Conservation (phyloP, 768 basidiomycete genomes). For the Kwoniella europaea region DNA sequence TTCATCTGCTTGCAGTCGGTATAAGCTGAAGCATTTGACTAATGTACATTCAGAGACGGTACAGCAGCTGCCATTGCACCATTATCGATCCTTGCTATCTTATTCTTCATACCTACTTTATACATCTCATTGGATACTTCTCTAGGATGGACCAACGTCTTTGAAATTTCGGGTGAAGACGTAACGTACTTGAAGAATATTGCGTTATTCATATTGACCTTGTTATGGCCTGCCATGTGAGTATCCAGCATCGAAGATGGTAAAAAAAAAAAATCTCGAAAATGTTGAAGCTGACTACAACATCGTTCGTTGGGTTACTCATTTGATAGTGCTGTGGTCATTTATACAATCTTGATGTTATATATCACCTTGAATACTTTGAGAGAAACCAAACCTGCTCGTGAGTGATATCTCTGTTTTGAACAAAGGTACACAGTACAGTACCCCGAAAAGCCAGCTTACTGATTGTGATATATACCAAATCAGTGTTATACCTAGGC, state of each 20-base stretch:
- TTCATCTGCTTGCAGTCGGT: not conserved
- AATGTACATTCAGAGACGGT: constrained; percentile 41
- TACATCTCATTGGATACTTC: constrained; percentile 87
- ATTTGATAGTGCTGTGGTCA: constrained; percentile 65
- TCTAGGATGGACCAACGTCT: constrained; percentile 66
- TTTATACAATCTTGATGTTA: constrained; percentile 76
- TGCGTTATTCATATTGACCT: constrained; percentile 78
- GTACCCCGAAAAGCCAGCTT: too few species aligned
- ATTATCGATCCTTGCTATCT: constrained; percentile 71
- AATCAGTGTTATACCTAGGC: constrained; percentile 70
- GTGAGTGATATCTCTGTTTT: constrained; percentile 48
- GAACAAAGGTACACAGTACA: too few species aligned
- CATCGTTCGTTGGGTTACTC: not conserved
- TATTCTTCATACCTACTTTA: constrained; percentile 72
- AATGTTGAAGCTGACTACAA: too few species aligned
- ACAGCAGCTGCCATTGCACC: constrained; percentile 59
- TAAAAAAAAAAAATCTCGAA: too few species aligned
- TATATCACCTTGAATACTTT: constrained; percentile 78
- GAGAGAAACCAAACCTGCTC: constrained; percentile 77
- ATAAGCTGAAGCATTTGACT: not conserved
- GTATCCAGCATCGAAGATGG: constrained; percentile 51
- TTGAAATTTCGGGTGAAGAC: constrained; percentile 68
- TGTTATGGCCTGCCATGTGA: constrained; percentile 77
- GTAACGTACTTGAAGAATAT: constrained; percentile 68
- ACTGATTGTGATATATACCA: not conserved